phyloP scores from a whole-genome alignment of 805 yeast genomes.

The Blastobotrys attinorum region DNA sequence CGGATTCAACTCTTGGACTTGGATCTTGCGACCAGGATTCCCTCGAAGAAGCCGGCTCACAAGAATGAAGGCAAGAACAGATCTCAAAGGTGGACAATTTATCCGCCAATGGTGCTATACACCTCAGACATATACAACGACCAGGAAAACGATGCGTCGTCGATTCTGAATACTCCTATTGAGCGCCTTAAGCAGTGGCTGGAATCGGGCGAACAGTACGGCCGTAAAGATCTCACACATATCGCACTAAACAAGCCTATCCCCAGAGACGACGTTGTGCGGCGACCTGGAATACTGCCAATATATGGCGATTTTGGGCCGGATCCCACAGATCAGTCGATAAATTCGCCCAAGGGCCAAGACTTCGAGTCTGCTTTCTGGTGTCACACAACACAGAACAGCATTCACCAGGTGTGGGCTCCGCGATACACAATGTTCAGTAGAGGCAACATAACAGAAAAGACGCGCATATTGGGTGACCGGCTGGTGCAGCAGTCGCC shows the following conservation, averaged over 20 bases:
- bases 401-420: slow-evolving; percentile 74
- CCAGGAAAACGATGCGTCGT: background rate
- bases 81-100: slow-evolving; percentile 51
- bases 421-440: slow-evolving; percentile 83
- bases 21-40: too few relatives aligned
- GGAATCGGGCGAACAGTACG: slow-evolving; percentile 16
- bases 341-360: slow-evolving; percentile 30
- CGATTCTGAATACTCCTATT: background rate
- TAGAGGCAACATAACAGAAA: slow-evolving; percentile 79
- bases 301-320: slow-evolving; percentile 57
- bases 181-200: slow-evolving; percentile 22
- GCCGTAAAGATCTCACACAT: slow-evolving; percentile 37
- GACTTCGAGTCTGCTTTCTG: slow-evolving; percentile 56
- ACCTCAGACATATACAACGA: slow-evolving; percentile 37
- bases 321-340: slow-evolving; percentile 6
- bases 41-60: too few relatives aligned
- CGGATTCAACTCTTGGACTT: too few relatives aligned
- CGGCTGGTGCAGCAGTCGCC: slow-evolving; percentile 13
- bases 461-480: slow-evolving; percentile 46
- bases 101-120: slow-evolving; percentile 60
- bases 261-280: slow-evolving; percentile 41
- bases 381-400: slow-evolving; percentile 66
- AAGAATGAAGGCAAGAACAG: too few relatives aligned
- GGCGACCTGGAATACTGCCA: slow-evolving; percentile 59
- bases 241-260: slow-evolving; percentile 70